These are phyloP conservation scores for Penicillium canariense DNA, from an alignment of 495 filamentous ascomycete species.

Conservation along the genomic window DNA sequence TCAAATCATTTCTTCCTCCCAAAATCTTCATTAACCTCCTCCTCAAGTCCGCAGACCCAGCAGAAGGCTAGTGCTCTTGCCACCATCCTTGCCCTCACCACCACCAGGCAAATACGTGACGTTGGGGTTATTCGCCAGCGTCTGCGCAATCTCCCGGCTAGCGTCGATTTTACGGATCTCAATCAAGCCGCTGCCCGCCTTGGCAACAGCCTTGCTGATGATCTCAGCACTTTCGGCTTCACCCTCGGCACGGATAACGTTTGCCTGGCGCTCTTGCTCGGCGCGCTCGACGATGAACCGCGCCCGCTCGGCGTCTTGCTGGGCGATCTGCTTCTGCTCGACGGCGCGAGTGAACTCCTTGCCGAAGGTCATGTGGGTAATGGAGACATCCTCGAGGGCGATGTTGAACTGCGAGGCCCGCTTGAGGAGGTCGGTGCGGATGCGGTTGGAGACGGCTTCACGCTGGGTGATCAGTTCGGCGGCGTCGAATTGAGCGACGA, in stretches of 20 bases:
- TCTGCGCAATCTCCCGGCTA: slow-evolving; percentile 91
- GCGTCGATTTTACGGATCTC: slow-evolving; percentile 97
- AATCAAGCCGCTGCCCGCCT: slow-evolving; percentile 87
- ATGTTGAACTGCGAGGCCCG: slow-evolving; percentile 99
- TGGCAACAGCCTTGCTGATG: slow-evolving; percentile 86
- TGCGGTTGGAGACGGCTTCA: slow-evolving; percentile 92
- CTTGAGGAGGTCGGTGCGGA: slow-evolving; percentile 91
- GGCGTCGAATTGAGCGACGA: slow-evolving; percentile 98
- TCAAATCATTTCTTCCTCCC: slow-evolving; percentile 10
- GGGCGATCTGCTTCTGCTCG: slow-evolving; percentile 99
- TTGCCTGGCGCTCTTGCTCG: slow-evolving; percentile 98
- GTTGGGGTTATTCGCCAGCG: slow-evolving; percentile 86
- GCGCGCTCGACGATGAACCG: slow-evolving; percentile 98
- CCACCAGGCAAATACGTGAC: slow-evolving; percentile 90
- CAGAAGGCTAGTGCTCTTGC: slow-evolving; percentile 60
- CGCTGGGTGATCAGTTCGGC: slow-evolving; percentile 99
- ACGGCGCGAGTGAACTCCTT: slow-evolving; percentile 98
- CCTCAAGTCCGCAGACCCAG: slow-evolving; percentile 55
- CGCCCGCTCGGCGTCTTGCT: slow-evolving; percentile 96
- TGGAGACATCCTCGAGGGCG: slow-evolving; percentile 95
- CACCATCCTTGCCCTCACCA: slow-evolving; percentile 60
- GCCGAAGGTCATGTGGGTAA: slow-evolving; percentile 99
- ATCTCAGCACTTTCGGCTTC: slow-evolving; percentile 95
- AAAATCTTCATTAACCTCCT: slow-evolving; percentile 6
- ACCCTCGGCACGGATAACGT: slow-evolving; percentile 95